Evolutionary conservation across 495 filamentous ascomycete species (phyloP), one percentile per base, ranked within the genome.

Genomic region (Annulohypoxylon nitens): DNA sequence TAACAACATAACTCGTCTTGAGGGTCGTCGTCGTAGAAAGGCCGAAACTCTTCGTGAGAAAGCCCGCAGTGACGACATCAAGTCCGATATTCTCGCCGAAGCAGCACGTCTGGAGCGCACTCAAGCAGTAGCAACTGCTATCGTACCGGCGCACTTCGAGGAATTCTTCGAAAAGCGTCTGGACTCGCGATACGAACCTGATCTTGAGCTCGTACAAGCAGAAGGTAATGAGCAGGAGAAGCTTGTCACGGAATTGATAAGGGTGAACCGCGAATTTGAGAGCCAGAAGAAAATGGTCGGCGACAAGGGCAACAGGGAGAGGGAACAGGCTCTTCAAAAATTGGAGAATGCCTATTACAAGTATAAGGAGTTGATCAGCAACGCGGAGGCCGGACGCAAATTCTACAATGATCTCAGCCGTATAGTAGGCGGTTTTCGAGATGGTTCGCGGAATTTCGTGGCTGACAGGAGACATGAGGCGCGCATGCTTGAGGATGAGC

Each of bases 371-470:
- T 91, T 98, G 61, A 89, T 97, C 47, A 92, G 87, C 47, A 97
- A 98, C 75, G 82, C 97, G 0, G 93, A 98, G 62, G 92, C 91
- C 0, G 96, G 93, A 1, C 82, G 95, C 47, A 97, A 97, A 75
- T 99, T 99, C 78, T 99, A 98, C 83, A 98, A 99, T 76, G 95
- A 98, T 75, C 87, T 99, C 2, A 92, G 90, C 45, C 92, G 91
- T 79, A 94, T 97, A 48, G 90, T 97, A 1, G 89, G 85, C 9
- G 85, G 91, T 25, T 86, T 85, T 67, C 86, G 93, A 20, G 94
- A 97, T 68, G 93, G 92, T 39, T 90, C 87, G 37, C 90, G 91
- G 73, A 87, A 85, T 8, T 98, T 96, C 81, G 92, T 91, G 7
- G 91, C 94, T 26, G 88, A 92, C 74, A 85, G 96, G 64, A 88